Base-by-base conservation (phyloP, 805 yeast genomes). In the Ogataea populi-albae region DNA sequence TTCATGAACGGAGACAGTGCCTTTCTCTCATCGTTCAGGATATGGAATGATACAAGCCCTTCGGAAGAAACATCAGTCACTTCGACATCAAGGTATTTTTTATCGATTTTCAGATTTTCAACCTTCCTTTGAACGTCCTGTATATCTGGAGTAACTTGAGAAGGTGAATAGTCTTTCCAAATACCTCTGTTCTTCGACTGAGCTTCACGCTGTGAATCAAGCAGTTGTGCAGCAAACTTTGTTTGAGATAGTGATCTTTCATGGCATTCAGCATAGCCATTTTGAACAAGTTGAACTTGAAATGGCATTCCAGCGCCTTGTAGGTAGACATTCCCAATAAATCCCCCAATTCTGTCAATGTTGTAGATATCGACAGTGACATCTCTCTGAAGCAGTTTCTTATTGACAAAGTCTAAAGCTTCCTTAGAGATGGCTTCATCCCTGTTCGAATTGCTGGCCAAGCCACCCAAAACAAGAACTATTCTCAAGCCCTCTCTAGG, bases 301-400 rank as follows among this genome's bases (percentile, higher is more conserved):
- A 77, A 68, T 16, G 86, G 88, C 21, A 56, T 47, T 20, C 66
- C 64, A 29, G 66, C 67, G 2, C 76, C 69, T 10, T 71, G 73
- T 8, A 76, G 51, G 53, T 64, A 82, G 34, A 85, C 50, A 50
- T 79, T 76, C 30, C 95, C 93, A 52, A 85, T 76, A 52, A 87
- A 87, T 0, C 84, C 86, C 39, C 95, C 95, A 37, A 80, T 68
- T 53, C 79, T 83, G 56, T 87, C 96, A 34, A 75, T 73, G 38
- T 75, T 80, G 46, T 75, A 75, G 15, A 86, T 72, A 35, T 81
- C 81, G 45, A 86, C 64, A 45, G 74, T 78, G 27, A 86, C 85
- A 43, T 79, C 86, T 54, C 87, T 74, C 63, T 86, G 96, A 56
- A 77, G 66, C 34, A 73, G 68, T 41, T 73, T 72, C 42, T 69